phyloP scores from a whole-genome alignment of 352 stramenopile genomes.

The Globisporangium viniferum region DNA sequence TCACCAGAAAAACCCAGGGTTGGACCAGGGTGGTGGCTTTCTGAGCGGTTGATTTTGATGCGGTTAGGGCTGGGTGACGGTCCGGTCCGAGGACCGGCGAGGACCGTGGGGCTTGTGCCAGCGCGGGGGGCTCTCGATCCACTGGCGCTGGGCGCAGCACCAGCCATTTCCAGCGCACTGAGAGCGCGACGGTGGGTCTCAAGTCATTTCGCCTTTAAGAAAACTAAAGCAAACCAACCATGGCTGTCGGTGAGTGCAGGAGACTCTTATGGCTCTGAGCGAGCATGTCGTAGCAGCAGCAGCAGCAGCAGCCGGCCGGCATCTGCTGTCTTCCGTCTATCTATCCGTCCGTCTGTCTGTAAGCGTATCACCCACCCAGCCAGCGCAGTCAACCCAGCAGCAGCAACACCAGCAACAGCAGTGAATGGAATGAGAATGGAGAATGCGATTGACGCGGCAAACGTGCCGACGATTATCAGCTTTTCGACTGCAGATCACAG shows the following conservation, averaged over 20 bases:
- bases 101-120: conserved; percentile 4
- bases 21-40: neutral
- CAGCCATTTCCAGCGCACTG: conserved; percentile 50
- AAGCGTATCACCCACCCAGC: neutral
- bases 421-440: neutral
- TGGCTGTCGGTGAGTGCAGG: conserved; percentile 76
- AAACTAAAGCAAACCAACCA: conserved; percentile 79
- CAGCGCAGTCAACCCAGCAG: neutral
- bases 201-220: conserved; percentile 88
- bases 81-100: neutral
- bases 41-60: neutral
- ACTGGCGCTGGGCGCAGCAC: conserved; percentile 30
- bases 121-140: conserved; percentile 4
- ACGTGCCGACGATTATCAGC: neutral
- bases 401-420: conserved; percentile 16
- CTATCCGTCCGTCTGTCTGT: conserved; percentile 4
- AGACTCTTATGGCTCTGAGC: neutral
- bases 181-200: conserved; percentile 18
- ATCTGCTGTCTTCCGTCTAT: neutral
- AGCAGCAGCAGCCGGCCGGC: neutral
- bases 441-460: neutral
- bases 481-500: neutral
- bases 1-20: neutral
- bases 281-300: conserved; percentile 1
- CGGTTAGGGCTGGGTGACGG: neutral